Conservation (phyloP, 306 rosid genomes). For the Cicer pinnatifidum region DNA sequence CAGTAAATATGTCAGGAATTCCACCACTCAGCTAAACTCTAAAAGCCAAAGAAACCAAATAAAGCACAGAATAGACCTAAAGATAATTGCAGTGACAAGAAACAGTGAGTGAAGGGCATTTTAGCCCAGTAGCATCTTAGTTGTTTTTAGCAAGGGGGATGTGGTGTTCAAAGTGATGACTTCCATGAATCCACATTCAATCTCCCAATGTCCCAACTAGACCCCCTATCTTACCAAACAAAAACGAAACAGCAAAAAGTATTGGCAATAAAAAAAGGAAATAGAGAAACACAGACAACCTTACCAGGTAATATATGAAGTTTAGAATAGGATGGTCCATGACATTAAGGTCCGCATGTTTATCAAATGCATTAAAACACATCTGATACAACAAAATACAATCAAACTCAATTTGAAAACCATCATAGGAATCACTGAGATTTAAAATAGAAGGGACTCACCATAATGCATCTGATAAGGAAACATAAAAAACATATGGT, state of each 20-base stretch:
- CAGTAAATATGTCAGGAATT: not conserved
- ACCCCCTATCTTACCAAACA: not conserved
- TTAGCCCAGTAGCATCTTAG: slow-evolving; percentile 12
- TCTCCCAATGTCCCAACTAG: slow-evolving; percentile 17
- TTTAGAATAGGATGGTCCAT: slow-evolving; percentile 92
- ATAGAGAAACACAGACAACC: slow-evolving; percentile 40
- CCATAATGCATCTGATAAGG: slow-evolving; percentile 89
- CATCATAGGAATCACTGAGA: slow-evolving; percentile 12
- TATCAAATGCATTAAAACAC: slow-evolving; percentile 86
- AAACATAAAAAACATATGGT: slow-evolving; percentile 93
- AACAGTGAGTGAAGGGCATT: slow-evolving; percentile 14
- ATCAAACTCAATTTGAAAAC: slow-evolving; percentile 32
- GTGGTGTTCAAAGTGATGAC: not conserved
- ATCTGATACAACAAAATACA: slow-evolving; percentile 56
- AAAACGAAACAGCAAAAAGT: slow-evolving; percentile 22
- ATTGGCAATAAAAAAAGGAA: not conserved
- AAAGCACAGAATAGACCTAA: slow-evolving; percentile 16
- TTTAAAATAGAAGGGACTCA: slow-evolving; percentile 50
- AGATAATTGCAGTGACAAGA: slow-evolving; percentile 17
- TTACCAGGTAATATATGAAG: slow-evolving; percentile 84
- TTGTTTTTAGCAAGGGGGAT: not conserved
- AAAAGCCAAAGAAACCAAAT: slow-evolving; percentile 1
- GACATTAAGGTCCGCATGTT: slow-evolving; percentile 82
- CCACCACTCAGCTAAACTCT: slow-evolving; percentile 15
- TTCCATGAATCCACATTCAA: slow-evolving; percentile 1